phyloP scores from a whole-genome alignment of 768 basidiomycete genomes.

The Clavaria fumosa region DNA sequence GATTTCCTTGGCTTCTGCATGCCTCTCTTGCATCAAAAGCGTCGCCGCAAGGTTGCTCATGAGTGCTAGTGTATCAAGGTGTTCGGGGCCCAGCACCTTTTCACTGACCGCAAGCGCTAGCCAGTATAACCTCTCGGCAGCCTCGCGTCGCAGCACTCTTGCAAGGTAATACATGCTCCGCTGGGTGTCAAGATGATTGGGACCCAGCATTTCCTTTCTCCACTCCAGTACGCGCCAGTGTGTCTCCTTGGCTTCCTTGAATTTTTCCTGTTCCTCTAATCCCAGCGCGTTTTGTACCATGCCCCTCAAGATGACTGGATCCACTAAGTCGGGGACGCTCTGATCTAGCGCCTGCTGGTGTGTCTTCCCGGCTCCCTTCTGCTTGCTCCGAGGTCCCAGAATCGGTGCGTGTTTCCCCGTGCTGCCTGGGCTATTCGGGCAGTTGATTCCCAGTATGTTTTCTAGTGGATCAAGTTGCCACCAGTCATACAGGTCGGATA shows the following conservation, averaged over 20 bases:
- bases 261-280: neutral
- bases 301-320: neutral
- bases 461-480: neutral
- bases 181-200: neutral
- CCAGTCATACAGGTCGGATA: neutral
- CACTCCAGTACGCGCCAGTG: neutral
- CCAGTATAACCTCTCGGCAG: neutral
- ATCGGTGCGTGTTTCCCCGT: neutral
- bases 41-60: neutral
- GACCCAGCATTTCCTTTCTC: neutral
- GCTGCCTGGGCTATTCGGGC: neutral
- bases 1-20: neutral
- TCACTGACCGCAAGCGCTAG: neutral
- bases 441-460: conserved; percentile 1
- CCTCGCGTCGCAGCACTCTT: neutral
- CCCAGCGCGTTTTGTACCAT: neutral
- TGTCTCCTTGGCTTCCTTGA: neutral
- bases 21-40: neutral
- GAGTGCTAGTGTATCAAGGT: neutral
- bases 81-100: neutral
- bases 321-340: neutral
- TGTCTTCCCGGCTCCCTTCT: neutral
- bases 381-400: neutral
- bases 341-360: neutral
- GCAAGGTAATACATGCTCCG: neutral